A percentile compares a stretch with the other conserved stretches of the same genome.
These are phyloP conservation scores for Penicillium robsamsonii DNA, from an alignment of 495 filamentous ascomycete species.

Conservation along the genomic window DNA sequence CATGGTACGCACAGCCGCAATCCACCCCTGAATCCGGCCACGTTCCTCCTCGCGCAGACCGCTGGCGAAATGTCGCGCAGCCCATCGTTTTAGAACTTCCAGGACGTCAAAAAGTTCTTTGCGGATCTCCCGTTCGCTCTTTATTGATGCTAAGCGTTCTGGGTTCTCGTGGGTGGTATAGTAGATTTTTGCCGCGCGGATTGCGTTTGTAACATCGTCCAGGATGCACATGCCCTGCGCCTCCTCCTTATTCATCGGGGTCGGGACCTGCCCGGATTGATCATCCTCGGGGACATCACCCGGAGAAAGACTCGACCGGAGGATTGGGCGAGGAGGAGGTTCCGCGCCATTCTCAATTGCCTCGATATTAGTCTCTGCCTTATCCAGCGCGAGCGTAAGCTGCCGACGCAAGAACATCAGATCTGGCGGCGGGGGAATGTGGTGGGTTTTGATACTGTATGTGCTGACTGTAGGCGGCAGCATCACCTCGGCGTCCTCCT, in stretches of 20 bases:
- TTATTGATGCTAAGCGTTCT: conserved; percentile 78
- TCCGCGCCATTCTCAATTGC: conserved; percentile 39
- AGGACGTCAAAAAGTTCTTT: conserved; percentile 79
- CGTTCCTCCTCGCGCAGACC: conserved; percentile 76
- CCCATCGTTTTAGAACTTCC: conserved; percentile 88
- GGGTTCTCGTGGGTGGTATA: conserved; percentile 85
- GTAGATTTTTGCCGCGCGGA: conserved; percentile 91
- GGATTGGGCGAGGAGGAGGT: conserved; percentile 30
- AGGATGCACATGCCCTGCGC: conserved; percentile 88
- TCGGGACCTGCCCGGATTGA: conserved; percentile 27
- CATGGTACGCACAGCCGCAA: conserved; percentile 69
- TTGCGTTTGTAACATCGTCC: conserved; percentile 88
- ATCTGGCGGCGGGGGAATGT: conserved; percentile 82
- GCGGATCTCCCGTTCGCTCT: conserved; percentile 76
- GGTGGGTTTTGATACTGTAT: conserved; percentile 83
- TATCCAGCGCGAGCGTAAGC: conserved; percentile 64
- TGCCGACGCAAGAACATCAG: conserved; percentile 72
- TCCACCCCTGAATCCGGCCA: conserved; percentile 70
- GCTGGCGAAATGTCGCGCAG: conserved; percentile 79
- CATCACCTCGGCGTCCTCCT: conserved; percentile 67
- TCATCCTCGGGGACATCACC: conserved; percentile 38
- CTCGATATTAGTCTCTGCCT: conserved; percentile 65
- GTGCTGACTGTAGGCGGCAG: conserved; percentile 95
- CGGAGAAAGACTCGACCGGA: conserved; percentile 34
- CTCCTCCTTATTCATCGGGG: conserved; percentile 69